Percentiles rank a stretch among this genome's conserved stretches.
phyloP scores from a whole-genome alignment of 2,329 filamentous ascomycete species.

The Torrubiellomyces zombiae region DNA sequence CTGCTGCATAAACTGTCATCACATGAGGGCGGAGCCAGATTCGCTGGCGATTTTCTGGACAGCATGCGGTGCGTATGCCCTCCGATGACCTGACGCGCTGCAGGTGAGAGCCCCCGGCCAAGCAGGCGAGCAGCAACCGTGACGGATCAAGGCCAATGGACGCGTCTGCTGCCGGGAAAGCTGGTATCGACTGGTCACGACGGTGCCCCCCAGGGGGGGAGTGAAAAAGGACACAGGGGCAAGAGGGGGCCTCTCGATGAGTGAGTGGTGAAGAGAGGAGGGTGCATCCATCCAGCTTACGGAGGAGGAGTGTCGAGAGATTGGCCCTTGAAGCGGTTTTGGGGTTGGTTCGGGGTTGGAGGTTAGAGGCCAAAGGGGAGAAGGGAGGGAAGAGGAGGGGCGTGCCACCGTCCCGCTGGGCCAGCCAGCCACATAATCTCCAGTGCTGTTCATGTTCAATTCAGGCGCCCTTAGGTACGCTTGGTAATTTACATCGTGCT shows the following conservation, averaged over 20 bases:
- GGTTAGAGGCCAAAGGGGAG: neutral
- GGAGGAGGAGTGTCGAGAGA: no score
- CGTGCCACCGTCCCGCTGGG: constrained; percentile 1
- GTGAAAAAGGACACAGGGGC: neutral
- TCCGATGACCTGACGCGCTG: no score
- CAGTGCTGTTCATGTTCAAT: neutral
- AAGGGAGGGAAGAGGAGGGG: constrained; percentile 1
- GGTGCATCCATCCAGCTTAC: no score
- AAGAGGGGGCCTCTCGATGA: constrained; percentile 1
- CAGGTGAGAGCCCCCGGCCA: no score
- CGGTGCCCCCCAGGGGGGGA: neutral
- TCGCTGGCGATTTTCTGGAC: no score
- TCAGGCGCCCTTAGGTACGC: neutral
- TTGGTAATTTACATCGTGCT: neutral
- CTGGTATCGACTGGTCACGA: neutral
- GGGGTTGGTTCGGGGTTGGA: constrained; percentile 2
- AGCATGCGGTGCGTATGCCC: no score
- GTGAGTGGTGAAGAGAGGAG: constrained; percentile 4
- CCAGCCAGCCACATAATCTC: constrained; percentile 4
- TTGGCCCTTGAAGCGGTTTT: constrained; percentile 5
- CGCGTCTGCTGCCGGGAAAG: neutral
- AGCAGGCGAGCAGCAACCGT: no score
- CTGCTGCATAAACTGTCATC: no score
- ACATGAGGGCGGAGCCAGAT: no score
- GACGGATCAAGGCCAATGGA: no score